phyloP scores from a whole-genome alignment of 2,329 filamentous ascomycete genomes.

The Cercospora brassicicola region DNA sequence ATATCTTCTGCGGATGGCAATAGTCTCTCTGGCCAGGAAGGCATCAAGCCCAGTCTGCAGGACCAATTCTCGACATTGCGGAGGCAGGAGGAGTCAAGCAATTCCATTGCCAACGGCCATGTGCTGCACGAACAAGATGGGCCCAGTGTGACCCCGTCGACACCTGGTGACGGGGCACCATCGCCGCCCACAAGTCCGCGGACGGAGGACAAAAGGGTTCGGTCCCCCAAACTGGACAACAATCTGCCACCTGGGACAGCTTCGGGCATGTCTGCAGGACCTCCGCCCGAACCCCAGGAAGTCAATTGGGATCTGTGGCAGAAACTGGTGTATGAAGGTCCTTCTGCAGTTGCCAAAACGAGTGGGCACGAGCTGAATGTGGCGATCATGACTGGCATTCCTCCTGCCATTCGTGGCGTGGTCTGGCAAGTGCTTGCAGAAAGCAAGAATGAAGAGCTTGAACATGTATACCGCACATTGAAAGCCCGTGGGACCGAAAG shows the following conservation, averaged over 20 bases:
- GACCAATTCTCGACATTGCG: conserved; percentile 50
- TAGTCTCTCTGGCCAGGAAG: conserved; percentile 31
- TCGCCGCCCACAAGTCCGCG: conserved; percentile 28
- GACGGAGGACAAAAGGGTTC: conserved; percentile 38
- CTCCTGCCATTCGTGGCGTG: conserved; percentile 91
- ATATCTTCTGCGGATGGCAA: conserved; percentile 24
- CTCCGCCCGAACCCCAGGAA: conserved; percentile 67
- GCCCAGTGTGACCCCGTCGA: conserved; percentile 13
- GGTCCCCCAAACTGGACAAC: conserved; percentile 65
- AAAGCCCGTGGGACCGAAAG: conserved; percentile 77
- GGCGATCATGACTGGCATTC: conserved; percentile 90
- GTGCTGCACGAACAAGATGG: conserved; percentile 21
- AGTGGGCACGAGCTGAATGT: conserved; percentile 86
- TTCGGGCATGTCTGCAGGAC: conserved; percentile 74
- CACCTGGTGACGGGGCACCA: conserved; percentile 44
- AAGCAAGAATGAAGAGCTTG: conserved; percentile 89
- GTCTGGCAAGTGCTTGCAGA: conserved; percentile 97
- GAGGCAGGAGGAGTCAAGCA: conserved; percentile 47
- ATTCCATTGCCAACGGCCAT: conserved; percentile 21
- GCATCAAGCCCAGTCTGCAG: conserved; percentile 44
- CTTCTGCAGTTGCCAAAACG: conserved; percentile 79
- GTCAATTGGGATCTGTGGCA: conserved; percentile 99
- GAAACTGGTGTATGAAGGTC: conserved; percentile 89
- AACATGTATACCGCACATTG: conserved; percentile 81
- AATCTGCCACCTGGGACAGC: conserved; percentile 81